These are phyloP conservation scores for Saturnispora mendoncae DNA, from an alignment of 805 yeast species.

Conservation along the genomic window DNA sequence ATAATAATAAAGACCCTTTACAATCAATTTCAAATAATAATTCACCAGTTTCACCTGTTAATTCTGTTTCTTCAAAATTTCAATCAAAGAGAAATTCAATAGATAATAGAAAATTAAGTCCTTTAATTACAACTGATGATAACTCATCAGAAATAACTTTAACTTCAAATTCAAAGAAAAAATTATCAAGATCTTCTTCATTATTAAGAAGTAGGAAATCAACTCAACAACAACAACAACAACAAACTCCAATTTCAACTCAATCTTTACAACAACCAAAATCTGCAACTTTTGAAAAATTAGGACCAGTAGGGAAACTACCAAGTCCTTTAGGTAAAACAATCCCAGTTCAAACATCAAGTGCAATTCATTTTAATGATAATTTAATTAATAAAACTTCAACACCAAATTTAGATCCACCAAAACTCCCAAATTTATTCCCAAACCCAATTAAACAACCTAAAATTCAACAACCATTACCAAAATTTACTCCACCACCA, in stretches of 20 bases:
- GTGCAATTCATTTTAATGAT: slow-evolving; percentile 19
- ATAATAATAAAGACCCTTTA: neutral
- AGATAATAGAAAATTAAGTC: slow-evolving; percentile 3
- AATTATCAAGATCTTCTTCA: slow-evolving; percentile 5
- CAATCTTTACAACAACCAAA: neutral
- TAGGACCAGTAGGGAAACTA: slow-evolving; percentile 29
- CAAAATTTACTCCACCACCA: neutral
- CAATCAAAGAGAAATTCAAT: slow-evolving; percentile 1
- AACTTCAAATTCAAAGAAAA: neutral
- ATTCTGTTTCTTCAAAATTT: slow-evolving; percentile 2
- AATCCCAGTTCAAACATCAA: slow-evolving; percentile 26
- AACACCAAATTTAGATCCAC: slow-evolving; percentile 13
- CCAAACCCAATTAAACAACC: neutral
- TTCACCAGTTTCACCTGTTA: slow-evolving; percentile 7
- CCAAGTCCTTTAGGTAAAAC: slow-evolving; percentile 29
- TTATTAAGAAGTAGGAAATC: slow-evolving; percentile 3
- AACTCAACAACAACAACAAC: no score
- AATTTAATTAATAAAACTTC: neutral
- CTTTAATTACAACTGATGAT: slow-evolving; percentile 1
- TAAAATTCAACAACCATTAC: neutral
- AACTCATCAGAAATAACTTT: neutral
- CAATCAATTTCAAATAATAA: neutral
- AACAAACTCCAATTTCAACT: neutral
- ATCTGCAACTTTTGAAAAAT: slow-evolving; percentile 23
- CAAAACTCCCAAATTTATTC: slow-evolving; percentile 1